Percentiles rank a stretch among this genome's conserved stretches.
These are phyloP conservation scores for Phytophthora foliorum DNA, from an alignment of 352 stramenopile genomes.

Conservation along the genomic window DNA sequence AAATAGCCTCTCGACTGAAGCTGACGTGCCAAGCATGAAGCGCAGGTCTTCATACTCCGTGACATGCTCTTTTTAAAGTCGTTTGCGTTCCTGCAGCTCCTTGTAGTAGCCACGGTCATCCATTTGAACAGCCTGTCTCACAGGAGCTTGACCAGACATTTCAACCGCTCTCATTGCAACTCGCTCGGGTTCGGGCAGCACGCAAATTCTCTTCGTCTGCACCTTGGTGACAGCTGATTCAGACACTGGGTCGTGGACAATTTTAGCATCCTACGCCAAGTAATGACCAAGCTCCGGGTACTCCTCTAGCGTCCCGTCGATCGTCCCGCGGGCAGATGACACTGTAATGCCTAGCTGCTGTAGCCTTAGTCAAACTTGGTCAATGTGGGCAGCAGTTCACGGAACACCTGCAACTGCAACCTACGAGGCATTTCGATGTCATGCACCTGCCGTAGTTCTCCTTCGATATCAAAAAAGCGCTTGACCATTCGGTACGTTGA, in stretches of 20 bases:
- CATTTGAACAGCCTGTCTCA: neutral
- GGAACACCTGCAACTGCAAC: neutral
- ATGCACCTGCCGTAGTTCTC: neutral
- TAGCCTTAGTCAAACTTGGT: constrained; percentile 8
- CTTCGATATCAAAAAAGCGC: constrained; percentile 3
- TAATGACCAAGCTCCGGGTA: neutral
- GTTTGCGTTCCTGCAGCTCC: neutral
- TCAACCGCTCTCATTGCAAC: neutral
- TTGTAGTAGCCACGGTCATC: neutral
- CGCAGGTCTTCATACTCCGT: neutral
- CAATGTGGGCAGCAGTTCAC: neutral
- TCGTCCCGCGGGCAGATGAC: neutral
- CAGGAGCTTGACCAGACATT: neutral
- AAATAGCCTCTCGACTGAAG: constrained; percentile 1
- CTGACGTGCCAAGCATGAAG: constrained; percentile 4
- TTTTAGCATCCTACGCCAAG: neutral
- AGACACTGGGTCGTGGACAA: neutral
- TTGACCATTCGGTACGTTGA: constrained; percentile 5
- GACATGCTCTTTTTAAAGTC: neutral
- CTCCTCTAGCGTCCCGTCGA: constrained; percentile 1
- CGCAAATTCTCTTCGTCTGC: neutral
- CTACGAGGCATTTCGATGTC: constrained; percentile 1
- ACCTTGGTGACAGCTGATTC: neutral
- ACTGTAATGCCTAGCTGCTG: neutral
- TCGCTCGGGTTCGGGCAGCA: neutral